A percentile compares a stretch with the other conserved stretches of the same genome.
These are phyloP conservation scores for Suhomyces kilbournensis DNA, from an alignment of 805 yeast genomes.

Conservation along the genomic window DNA sequence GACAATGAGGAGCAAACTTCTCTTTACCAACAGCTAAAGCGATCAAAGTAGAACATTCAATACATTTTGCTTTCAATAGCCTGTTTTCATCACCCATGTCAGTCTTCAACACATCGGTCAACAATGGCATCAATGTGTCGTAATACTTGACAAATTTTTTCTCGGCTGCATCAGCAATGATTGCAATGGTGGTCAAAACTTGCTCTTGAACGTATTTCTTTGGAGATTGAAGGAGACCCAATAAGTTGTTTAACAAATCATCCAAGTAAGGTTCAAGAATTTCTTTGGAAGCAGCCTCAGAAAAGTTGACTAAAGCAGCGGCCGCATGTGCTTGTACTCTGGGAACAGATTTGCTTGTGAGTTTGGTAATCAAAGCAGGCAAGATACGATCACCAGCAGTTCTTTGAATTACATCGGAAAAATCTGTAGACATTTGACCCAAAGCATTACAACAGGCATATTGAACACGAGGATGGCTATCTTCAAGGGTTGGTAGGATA, in stretches of 20 bases:
- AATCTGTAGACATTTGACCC: constrained; percentile 96
- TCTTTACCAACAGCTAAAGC: constrained; percentile 95
- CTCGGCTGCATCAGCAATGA: constrained; percentile 95
- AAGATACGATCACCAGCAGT: constrained; percentile 74
- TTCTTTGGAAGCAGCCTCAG: constrained; percentile 87
- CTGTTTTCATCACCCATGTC: constrained; percentile 79
- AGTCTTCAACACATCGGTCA: constrained; percentile 72
- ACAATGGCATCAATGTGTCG: constrained; percentile 89
- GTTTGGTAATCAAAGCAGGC: constrained; percentile 83
- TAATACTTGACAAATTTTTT: constrained; percentile 84
- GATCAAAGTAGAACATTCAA: constrained; percentile 92
- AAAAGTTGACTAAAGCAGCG: constrained; percentile 93
- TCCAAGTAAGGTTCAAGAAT: constrained; percentile 92
- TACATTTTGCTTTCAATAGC: constrained; percentile 83
- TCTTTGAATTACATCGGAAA: constrained; percentile 84
- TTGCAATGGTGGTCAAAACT: constrained; percentile 92
- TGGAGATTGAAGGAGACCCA: constrained; percentile 76
- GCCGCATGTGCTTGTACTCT: constrained; percentile 98
- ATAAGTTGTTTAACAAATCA: constrained; percentile 65
- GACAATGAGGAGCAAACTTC: constrained; percentile 72
- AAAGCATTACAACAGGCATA: constrained; percentile 96
- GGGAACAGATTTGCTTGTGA: constrained; percentile 71
- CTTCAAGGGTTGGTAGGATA: constrained; percentile 80
- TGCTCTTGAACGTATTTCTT: constrained; percentile 96
- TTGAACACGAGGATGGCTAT: constrained; percentile 90